These are phyloP conservation scores for Shiraia sp. DNA, from an alignment of 2,329 filamentous ascomycete species.

Conservation along the genomic window DNA sequence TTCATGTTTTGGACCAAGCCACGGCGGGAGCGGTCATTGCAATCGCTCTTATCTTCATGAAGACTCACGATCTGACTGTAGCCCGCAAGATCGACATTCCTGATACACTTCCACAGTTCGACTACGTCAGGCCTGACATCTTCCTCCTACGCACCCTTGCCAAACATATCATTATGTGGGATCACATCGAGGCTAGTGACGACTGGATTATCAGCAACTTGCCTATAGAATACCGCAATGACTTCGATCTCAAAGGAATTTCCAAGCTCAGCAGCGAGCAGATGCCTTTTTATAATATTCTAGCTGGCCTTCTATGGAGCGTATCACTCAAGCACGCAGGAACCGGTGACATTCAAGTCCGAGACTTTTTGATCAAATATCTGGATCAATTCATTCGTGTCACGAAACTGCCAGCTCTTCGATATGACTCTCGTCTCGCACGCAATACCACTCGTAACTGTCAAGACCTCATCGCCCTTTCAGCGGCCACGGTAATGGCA, in stretches of 20 bases:
- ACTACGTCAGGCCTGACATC: constrained; percentile 92
- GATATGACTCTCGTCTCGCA: constrained; percentile 84
- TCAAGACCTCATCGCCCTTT: constrained; percentile 82
- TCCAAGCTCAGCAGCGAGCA: constrained; percentile 74
- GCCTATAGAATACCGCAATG: constrained; percentile 68
- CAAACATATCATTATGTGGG: constrained; percentile 92
- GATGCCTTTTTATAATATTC: constrained; percentile 88
- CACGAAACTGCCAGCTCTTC: constrained; percentile 62
- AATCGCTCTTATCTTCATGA: constrained; percentile 92
- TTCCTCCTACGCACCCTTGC: constrained; percentile 87
- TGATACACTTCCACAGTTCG: constrained; percentile 86
- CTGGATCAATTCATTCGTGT: constrained; percentile 85
- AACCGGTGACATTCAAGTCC: constrained; percentile 63
- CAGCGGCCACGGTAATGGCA: constrained; percentile 88
- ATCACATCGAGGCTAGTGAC: constrained; percentile 71
- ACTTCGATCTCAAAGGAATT: constrained; percentile 63
- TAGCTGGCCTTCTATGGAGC: constrained; percentile 84
- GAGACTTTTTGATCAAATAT: constrained; percentile 81
- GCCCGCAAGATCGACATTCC: constrained; percentile 93
- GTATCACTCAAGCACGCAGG: constrained; percentile 53
- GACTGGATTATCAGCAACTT: constrained; percentile 77
- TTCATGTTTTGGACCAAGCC: constrained; percentile 90
- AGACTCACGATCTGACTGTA: constrained; percentile 84
- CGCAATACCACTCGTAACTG: constrained; percentile 86
- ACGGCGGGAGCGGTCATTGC: constrained; percentile 93